These are phyloP conservation scores for Phytomonas serpens DNA, from an alignment of 208 protist species.

Conservation along the genomic window DNA sequence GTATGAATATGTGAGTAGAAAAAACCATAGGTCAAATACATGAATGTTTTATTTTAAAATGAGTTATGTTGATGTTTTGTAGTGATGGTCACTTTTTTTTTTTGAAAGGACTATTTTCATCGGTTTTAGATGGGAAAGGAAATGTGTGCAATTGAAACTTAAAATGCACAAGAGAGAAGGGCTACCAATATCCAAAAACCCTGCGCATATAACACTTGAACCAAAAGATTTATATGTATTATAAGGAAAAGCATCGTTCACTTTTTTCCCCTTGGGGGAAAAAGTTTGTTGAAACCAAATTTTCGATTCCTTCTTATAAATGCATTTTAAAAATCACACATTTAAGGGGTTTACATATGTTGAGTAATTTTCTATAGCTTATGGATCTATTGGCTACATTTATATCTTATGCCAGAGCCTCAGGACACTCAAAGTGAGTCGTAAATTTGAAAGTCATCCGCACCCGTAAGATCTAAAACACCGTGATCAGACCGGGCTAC, in stretches of 20 bases:
- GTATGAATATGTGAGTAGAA: not conserved
- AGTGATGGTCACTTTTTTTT: not conserved
- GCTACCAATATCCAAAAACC: not conserved
- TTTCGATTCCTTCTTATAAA: not conserved
- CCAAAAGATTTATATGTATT: not conserved
- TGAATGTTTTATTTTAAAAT: slow-evolving; percentile 4
- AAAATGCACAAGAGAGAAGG: not conserved
- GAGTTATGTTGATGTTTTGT: not conserved
- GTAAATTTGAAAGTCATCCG: not conserved
- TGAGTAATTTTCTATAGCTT: not conserved
- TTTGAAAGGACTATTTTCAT: not conserved
- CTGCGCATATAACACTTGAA: not conserved
- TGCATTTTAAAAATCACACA: too few relatives aligned
- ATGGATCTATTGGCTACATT: not conserved
- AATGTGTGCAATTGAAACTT: not conserved
- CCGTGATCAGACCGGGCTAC: not conserved
- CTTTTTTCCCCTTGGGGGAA: not conserved
- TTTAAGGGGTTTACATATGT: too few relatives aligned
- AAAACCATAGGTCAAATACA: not conserved
- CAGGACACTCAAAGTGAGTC: not conserved
- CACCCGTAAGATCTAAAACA: not conserved
- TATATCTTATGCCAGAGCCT: not conserved
- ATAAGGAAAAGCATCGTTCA: not conserved
- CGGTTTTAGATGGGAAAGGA: not conserved
- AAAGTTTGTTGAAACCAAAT: not conserved